Conservation (phyloP, 2,329 filamentous ascomycete species). For the Fusarium buxicola region DNA sequence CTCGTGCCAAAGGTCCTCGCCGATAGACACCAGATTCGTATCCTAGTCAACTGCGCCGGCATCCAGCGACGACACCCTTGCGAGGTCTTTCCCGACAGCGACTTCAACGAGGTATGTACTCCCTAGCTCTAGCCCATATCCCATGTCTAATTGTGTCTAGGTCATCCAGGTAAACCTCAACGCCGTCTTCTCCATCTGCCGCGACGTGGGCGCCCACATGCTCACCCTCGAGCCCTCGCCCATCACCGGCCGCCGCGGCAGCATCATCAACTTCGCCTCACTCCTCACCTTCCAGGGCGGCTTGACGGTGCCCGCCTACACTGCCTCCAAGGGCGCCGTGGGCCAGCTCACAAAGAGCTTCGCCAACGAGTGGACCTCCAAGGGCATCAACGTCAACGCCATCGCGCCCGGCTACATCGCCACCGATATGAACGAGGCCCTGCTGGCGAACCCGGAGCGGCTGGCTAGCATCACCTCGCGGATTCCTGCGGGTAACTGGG, state of each 20-base stretch:
- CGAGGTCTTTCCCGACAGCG: constrained; percentile 78
- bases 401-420: constrained; percentile 91
- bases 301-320: constrained; percentile 88
- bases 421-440: constrained; percentile 92
- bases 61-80: constrained; percentile 84
- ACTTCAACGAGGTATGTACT: constrained; percentile 74
- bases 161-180: constrained; percentile 90
- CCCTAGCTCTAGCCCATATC: neutral
- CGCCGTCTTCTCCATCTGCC: constrained; percentile 81
- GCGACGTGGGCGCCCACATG: constrained; percentile 84
- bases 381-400: constrained; percentile 86
- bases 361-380: constrained; percentile 85
- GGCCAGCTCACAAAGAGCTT: constrained; percentile 87
- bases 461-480: constrained; percentile 79
- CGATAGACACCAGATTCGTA: constrained; percentile 74
- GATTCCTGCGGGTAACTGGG: constrained; percentile 89
- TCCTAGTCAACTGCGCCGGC: constrained; percentile 87
- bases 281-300: constrained; percentile 89
- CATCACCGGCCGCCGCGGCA: constrained; percentile 68
- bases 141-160: constrained; percentile 45
- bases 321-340: constrained; percentile 86
- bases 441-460: constrained; percentile 78
- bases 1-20: constrained; percentile 71
- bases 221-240: constrained; percentile 64
- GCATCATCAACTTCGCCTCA: constrained; percentile 86